Evolutionary conservation across 163 green algal species (phyloP).

Genomic region (Scenedesmus sp.): DNA sequence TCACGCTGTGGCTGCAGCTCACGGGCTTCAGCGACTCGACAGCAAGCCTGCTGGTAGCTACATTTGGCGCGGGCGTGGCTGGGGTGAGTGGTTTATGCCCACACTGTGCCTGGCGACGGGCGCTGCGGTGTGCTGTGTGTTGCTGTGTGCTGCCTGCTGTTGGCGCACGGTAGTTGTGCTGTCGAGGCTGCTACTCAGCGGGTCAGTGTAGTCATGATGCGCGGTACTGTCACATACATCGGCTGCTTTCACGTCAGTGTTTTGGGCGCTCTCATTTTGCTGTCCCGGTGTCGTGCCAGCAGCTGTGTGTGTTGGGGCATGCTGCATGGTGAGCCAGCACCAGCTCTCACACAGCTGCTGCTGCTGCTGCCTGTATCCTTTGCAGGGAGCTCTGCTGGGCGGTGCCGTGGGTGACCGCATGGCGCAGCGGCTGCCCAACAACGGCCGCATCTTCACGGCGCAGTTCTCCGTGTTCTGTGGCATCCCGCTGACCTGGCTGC

Average conservation of each 20-base stretch:
- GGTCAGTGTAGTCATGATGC: no score
- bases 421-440: constrained; percentile 65
- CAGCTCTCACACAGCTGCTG: constrained; percentile 1
- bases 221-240: no score
- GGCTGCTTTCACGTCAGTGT: no score
- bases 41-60: constrained; percentile 67
- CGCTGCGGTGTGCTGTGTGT: background rate
- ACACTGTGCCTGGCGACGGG: background rate
- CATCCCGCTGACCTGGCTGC: constrained; percentile 67
- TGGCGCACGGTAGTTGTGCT: no score
- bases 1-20: constrained; percentile 86
- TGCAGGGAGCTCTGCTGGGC: constrained; percentile 78
- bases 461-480: constrained; percentile 70
- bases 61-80: constrained; percentile 72
- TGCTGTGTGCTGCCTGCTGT: background rate
- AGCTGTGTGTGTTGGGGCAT: no score
- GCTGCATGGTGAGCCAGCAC: no score
- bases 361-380: constrained; percentile 67
- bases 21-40: constrained; percentile 73
- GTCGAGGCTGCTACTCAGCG: no score
- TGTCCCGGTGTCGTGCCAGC: no score
- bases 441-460: constrained; percentile 74
- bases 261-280: no score
- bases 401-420: constrained; percentile 63
- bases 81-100: constrained; percentile 28